Base-by-base conservation (phyloP, 1,284 basidiomycete genomes). In the Marasmius tenuissimus region DNA sequence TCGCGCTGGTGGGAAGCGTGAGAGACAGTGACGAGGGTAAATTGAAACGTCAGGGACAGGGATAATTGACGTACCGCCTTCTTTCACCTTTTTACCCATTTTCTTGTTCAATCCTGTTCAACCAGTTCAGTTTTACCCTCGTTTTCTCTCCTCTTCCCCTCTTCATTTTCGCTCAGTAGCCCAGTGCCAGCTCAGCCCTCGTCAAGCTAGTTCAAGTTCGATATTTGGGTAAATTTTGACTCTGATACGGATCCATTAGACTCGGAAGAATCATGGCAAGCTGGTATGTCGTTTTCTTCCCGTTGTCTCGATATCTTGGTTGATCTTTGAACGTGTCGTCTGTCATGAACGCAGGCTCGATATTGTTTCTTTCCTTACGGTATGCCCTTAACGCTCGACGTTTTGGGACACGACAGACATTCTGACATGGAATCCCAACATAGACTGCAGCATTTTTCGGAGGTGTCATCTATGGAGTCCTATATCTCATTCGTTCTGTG, bases 361-460 rank as follows among this genome's bases (percentile, higher is more conserved):
- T 20, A 35, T 54, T 38, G 34, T 38, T n/a, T 54, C 52, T 35
- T 54, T 54, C n/a, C 34, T 54, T n/a, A n/a, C 34, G 52, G 52
- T 54, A 20, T n/a, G 34, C 27, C 2, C 27, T 27, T 27, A 4
- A 27, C 27, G 27, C 27, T 27, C 27, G 27, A 27, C 27, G 2
- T 27, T 27, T 27, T 27, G 27, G 27, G 27, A 27, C 27, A 27
- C 27, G 27, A 27, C 27, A 27, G 27, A 27, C 27, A 27, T 27
- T 4, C 27, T 27, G 27, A 27, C 27, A 27, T 27, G 27, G 27
- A 27, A 27, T 27, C 27, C 27, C 27, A 27, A 27, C 27, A 12
- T n/a, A 87, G 85, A 85, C 80, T 0, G 63, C 81, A 1, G 65
- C 72, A 18, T 62, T 84, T 20, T 74, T 82, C 59, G 76, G 78